phyloP scores from a whole-genome alignment of 768 basidiomycete genomes.

The Lactifluus hygrophoroides region DNA sequence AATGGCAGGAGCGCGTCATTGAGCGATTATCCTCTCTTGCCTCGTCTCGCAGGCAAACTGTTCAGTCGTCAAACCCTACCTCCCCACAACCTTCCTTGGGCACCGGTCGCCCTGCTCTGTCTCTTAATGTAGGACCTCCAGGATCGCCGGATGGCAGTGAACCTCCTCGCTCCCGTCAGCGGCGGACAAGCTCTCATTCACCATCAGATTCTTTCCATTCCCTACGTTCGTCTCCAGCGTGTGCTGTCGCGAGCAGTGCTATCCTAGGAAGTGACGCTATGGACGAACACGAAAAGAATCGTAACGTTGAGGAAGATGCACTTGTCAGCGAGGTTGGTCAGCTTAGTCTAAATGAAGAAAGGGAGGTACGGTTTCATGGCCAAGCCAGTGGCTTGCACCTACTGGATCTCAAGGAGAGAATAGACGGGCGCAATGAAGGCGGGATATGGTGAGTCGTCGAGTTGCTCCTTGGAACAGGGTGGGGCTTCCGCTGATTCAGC shows the following conservation, averaged over 20 bases:
- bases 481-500: constrained; percentile 20
- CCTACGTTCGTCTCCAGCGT: constrained; percentile 8
- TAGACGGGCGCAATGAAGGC: constrained; percentile 61
- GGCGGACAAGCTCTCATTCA: constrained; percentile 6
- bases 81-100: constrained; percentile 3
- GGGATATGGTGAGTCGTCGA: constrained; percentile 55
- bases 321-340: constrained; percentile 73
- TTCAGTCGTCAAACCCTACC: constrained; percentile 19
- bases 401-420: constrained; percentile 49
- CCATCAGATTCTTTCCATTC: constrained; percentile 12
- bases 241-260: constrained; percentile 5
- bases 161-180: constrained; percentile 15
- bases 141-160: constrained; percentile 3
- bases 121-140: constrained; percentile 4
- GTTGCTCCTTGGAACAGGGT: constrained; percentile 8
- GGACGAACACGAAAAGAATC: constrained; percentile 21
- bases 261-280: constrained; percentile 1
- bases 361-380: constrained; percentile 80
- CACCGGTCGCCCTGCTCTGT: constrained; percentile 7
- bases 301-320: constrained; percentile 32
- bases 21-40: constrained; percentile 25
- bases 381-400: constrained; percentile 77
- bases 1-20: constrained; percentile 72
- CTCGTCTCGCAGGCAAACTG: constrained; percentile 22
- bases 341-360: constrained; percentile 79